These are phyloP conservation scores for Blastobotrys attinorum DNA, from an alignment of 805 yeast genomes.

Conservation along the genomic window DNA sequence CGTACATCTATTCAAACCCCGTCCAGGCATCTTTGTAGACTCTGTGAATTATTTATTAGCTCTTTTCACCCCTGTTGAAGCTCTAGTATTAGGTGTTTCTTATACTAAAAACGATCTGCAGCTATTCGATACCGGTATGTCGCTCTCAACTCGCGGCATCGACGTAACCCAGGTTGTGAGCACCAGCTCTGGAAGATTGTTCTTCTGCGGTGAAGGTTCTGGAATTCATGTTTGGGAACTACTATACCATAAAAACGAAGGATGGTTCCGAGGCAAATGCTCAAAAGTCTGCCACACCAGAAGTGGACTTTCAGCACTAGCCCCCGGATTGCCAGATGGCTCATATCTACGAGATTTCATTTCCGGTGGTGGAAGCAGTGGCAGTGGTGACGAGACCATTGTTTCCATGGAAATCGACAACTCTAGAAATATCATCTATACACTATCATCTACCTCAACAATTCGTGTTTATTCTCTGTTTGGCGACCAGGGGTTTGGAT, in stretches of 20 bases:
- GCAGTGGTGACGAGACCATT: constrained; percentile 45
- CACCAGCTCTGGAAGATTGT: constrained; percentile 65
- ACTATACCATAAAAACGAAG: constrained; percentile 71
- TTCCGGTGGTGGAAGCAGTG: neutral
- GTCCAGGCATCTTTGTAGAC: constrained; percentile 69
- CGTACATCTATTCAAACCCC: constrained; percentile 75
- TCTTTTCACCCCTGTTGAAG: constrained; percentile 71
- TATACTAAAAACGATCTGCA: constrained; percentile 43
- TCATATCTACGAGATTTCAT: neutral
- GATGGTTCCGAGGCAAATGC: constrained; percentile 81
- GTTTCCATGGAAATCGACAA: constrained; percentile 65
- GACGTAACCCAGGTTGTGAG: constrained; percentile 57
- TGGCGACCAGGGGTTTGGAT: constrained; percentile 32
- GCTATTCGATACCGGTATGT: constrained; percentile 74
- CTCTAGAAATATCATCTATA: constrained; percentile 66
- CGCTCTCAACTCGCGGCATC: constrained; percentile 72
- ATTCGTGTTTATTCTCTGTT: constrained; percentile 67
- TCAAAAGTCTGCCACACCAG: constrained; percentile 77
- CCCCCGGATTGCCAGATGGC: neutral
- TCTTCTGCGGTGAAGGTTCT: constrained; percentile 74
- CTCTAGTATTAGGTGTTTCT: constrained; percentile 70
- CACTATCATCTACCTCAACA: constrained; percentile 74
- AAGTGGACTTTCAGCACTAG: constrained; percentile 39
- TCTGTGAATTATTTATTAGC: constrained; percentile 65
- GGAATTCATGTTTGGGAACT: constrained; percentile 80